Base-by-base conservation (phyloP, 257 asterid species). In the Ajuga chamaepitys region DNA sequence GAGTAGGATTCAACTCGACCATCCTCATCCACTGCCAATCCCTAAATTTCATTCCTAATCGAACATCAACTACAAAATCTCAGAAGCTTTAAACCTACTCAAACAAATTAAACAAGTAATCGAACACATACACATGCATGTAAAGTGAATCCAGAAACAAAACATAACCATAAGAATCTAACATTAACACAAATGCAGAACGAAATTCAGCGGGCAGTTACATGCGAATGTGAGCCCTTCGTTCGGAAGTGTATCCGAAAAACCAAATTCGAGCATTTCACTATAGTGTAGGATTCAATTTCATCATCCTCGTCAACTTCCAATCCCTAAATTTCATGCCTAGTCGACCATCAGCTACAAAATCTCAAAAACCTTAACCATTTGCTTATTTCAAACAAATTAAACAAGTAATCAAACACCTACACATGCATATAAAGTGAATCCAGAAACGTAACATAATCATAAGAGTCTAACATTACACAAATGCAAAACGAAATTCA, bases 141-240 rank as follows among this genome's bases (percentile, higher is more conserved):
- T 60, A 58, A 71, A 26, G 22, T 32, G 41, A 56, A 55, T 45
- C 38, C 64, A n/a, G 57, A 10, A 38, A 46, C 20, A n/a, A 9
- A 28, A 48, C 48, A 58, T 16, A 34, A 53, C 34, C 60, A 12
- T 18, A 7, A 32, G 26, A 30, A 44, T 1, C 5, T 30, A 8
- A 30, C 24, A 44, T 34, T 12, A 18, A 47, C 62, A 70, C 32
- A 41, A 52, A 55, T 21, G 58, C 58, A 40, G 18, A 21, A 51
- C 21, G 17, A 32, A 32, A 67, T 64, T 50, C 26, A 47, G 48
- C 41, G 66, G 74, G 75, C 77, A 56, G 66, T 52, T 56, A 45
- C 72, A 66, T 70, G 77, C 77, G 77, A 58, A 66, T 70, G 68
- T 66, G 77, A 69, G 71, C 71, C 70, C 72, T 53, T 34, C 58